Evolutionary conservation across 2,329 filamentous ascomycete genomes (phyloP).

Genomic region (Ophiocordyceps camponoti-saundersi): DNA sequence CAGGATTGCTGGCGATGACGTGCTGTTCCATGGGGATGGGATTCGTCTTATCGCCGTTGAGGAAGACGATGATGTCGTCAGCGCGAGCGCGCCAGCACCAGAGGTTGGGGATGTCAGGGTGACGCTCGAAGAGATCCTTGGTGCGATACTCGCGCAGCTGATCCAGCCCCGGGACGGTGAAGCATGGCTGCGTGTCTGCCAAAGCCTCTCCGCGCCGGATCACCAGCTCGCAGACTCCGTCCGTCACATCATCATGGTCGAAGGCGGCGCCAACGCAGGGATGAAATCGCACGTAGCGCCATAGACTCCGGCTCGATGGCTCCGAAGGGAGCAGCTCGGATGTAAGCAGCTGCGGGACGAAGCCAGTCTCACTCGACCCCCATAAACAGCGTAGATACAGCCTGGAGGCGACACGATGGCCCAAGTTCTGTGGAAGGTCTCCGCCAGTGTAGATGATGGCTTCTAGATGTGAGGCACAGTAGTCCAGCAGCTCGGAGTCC

Average conservation of each 20-base stretch:
- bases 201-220: background rate
- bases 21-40: constrained; percentile 1
- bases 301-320: background rate
- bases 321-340: background rate
- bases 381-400: background rate
- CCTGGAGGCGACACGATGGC: background rate
- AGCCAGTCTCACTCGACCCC: background rate
- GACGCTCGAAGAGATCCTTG: constrained; percentile 1
- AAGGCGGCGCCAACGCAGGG: background rate
- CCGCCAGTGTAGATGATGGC: background rate
- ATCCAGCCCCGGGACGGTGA: background rate
- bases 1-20: background rate
- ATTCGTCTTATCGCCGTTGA: constrained; percentile 4
- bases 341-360: background rate
- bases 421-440: background rate
- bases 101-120: background rate
- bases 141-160: constrained; percentile 1
- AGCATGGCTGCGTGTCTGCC: background rate
- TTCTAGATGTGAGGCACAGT: no score
- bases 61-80: constrained; percentile 3
- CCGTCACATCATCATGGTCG: background rate
- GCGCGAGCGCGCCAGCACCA: constrained; percentile 1
- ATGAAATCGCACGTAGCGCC: background rate
- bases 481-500: no score
- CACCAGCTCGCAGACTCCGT: background rate